These are phyloP conservation scores for Cyphellophora attinorum DNA, from an alignment of 2,329 filamentous ascomycete genomes.

Conservation along the genomic window DNA sequence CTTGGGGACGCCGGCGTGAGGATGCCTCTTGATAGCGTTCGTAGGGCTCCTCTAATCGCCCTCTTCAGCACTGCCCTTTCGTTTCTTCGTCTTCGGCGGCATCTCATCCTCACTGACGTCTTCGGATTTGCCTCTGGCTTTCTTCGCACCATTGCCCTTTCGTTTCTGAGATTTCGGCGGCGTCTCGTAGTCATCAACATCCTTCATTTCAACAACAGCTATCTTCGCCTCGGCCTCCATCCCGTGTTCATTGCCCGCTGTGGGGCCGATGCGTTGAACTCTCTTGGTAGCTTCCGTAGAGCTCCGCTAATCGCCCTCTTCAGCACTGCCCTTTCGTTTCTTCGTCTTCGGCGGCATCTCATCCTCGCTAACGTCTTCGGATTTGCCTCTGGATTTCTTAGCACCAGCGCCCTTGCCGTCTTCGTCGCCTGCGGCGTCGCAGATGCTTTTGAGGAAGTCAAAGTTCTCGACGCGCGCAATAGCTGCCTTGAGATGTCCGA, in stretches of 20 bases:
- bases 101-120: slow-evolving; percentile 17
- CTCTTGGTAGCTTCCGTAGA: too few relatives aligned
- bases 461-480: slow-evolving; percentile 83
- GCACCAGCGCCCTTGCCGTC: slow-evolving; percentile 24
- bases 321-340: slow-evolving; percentile 13
- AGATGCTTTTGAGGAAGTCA: slow-evolving; percentile 88
- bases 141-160: slow-evolving; percentile 26
- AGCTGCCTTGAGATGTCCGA: slow-evolving; percentile 83
- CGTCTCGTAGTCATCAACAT: too few relatives aligned
- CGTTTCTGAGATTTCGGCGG: too few relatives aligned
- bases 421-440: slow-evolving; percentile 65
- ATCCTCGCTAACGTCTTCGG: slow-evolving; percentile 17
- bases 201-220: too few relatives aligned
- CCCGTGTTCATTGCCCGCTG: too few relatives aligned
- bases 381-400: slow-evolving; percentile 16
- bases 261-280: too few relatives aligned
- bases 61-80: slow-evolving; percentile 12
- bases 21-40: too few relatives aligned
- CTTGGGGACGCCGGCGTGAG: too few relatives aligned
- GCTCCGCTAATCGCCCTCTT: slow-evolving; percentile 14
- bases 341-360: slow-evolving; percentile 13
- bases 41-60: too few relatives aligned
- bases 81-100: slow-evolving; percentile 11
- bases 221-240: too few relatives aligned
- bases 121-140: slow-evolving; percentile 15